Percentiles rank a stretch among this genome's conserved stretches.
These are phyloP conservation scores for Rusavskia elegans DNA, from an alignment of 495 filamentous ascomycete genomes.

Conservation along the genomic window DNA sequence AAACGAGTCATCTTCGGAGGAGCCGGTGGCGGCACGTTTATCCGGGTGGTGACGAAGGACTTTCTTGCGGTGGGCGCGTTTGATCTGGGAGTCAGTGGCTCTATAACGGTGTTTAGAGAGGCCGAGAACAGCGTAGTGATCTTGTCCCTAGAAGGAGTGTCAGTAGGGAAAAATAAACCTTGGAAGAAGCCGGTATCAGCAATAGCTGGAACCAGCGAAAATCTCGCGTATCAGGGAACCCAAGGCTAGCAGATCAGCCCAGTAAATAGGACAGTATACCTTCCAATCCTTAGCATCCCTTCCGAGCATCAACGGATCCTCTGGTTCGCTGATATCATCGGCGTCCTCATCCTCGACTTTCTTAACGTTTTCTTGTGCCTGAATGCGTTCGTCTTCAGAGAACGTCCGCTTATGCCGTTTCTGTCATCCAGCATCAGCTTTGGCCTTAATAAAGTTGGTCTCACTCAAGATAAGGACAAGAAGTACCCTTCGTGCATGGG, in stretches of 20 bases:
- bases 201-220: too few relatives aligned
- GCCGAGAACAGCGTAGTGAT: constrained; percentile 95
- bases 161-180: background rate
- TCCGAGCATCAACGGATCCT: constrained; percentile 78
- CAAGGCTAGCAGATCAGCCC: too few relatives aligned
- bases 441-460: background rate
- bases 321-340: constrained; percentile 79
- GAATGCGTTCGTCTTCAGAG: constrained; percentile 94
- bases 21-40: constrained; percentile 86
- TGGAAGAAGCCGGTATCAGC: too few relatives aligned
- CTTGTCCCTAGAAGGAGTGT: constrained; percentile 50
- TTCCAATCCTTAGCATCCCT: constrained; percentile 99
- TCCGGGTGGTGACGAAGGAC: constrained; percentile 96
- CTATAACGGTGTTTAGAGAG: constrained; percentile 78
- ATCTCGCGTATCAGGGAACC: too few relatives aligned
- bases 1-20: constrained; percentile 87
- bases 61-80: constrained; percentile 97
- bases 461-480: background rate
- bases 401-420: constrained; percentile 93
- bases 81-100: constrained; percentile 95
- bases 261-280: constrained; percentile 30
- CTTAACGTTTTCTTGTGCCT: constrained; percentile 85
- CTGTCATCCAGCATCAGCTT: constrained; percentile 17
- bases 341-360: constrained; percentile 87
- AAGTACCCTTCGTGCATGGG: constrained; percentile 78